Evolutionary conservation across 306 rosid genomes (phyloP), one percentile per base, ranked within the genome.

Genomic region (Abrus pulchellus): DNA sequence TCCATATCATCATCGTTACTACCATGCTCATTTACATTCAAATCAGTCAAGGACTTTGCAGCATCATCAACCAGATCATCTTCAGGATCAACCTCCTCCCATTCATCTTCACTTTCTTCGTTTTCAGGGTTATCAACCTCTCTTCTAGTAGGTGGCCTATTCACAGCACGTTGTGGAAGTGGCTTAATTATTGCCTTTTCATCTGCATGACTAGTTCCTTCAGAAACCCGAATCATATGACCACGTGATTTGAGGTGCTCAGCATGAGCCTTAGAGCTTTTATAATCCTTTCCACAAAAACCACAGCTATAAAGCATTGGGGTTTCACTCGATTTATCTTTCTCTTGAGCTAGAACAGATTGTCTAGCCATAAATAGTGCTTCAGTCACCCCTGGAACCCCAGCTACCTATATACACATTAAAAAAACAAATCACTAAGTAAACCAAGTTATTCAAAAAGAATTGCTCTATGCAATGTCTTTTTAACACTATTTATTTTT

Each of bases 301-400:
- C 91, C 90, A 71, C 99, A 96, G 78, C 97, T 89, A 81, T 93
- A 93, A 12, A 89, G 91, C 99, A 96, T 89, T 7, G 99, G 90
- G 34, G 92, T 86, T 85, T 93, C 96, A 66, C 52, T 88, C 5
- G 86, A 33, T 78, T 90, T 78, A 9, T 84, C 82, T 34, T 83
- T 92, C 94, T 89, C 98, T 70, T 85, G 86, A 64, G 93, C 90
- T 85, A 89, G 88, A 3, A 89, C 93, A 71, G 94, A 83, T 80
- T 92, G 94, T 61, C 94, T 92, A 30, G 98, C 86, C 61, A 90
- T 63, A 86, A 93, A 96, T 52, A 96, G 67, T 12, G 87, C 89
- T 83, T 96, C 99, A 2, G 97, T 96, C 70, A 93, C 98, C 71
- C 99, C 98, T 33, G 98, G 99, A 81, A 96, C 99, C 36, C 97